Base-by-base conservation (phyloP, 331 rosid genomes). In the Dryas integrifolia region DNA sequence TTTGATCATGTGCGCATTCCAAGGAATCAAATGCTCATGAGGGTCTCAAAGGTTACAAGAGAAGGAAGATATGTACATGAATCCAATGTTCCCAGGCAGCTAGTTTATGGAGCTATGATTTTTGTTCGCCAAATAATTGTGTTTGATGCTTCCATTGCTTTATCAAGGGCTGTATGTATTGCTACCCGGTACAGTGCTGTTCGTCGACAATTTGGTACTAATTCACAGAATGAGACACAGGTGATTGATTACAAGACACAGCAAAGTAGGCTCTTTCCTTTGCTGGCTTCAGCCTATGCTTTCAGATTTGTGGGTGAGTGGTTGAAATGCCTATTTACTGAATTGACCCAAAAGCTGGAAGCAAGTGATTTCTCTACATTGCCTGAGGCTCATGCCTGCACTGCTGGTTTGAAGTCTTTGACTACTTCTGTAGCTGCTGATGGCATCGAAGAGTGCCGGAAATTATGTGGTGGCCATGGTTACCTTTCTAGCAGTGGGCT, bases 231-330 rank as follows among this genome's bases (percentile, higher is more conserved):
- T 58, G 98, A 93, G 82, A 86, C 90, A 49, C 98, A 89, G 83
- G 97, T 94, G 83, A 91, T 94, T 65, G 94, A 94, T 75, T 94
- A 89, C 88, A 91, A 91, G 85, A 94, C 97, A 43, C 97, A 94
- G 81, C 97, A 94, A 71, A 88, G 79, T 80, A 94, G 97, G 79
- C 96, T 94, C 57, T 94, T 94, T 81, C 91, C 98, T 73, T 76
- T 94, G 87, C 83, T 94, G 81, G 97, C 98, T 76, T 88, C 98
- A 64, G 89, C 97, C 38, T 94, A 91, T 84, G 98, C 98, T 70
- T 94, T 94, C 83, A 89, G 95, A 82, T 89, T 94, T 84, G 89
- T 81, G 72, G 92, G 98, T 52, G 91, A 89, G 80, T 94, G 98
- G 98, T 69, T 94, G 76, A 78, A 85, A 50, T 87, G 95, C 92